Percentiles rank a stretch among this genome's conserved stretches.
Conservation (phyloP, 345 rosid species). For the Populus ilicifolia region DNA sequence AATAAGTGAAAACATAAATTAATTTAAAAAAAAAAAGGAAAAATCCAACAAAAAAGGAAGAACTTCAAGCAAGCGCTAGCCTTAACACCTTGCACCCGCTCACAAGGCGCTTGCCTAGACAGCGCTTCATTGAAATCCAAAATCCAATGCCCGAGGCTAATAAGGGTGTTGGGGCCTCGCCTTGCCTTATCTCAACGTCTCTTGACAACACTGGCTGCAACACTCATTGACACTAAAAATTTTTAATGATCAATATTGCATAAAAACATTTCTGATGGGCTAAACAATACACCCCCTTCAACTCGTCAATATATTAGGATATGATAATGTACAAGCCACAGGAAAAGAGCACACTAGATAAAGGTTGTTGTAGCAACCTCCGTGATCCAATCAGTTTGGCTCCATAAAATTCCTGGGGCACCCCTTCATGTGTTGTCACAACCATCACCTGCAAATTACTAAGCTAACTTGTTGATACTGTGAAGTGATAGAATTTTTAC, state of each 20-base stretch:
- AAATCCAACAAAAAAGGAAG: too few species aligned
- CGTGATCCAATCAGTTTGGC: slow-evolving; percentile 91
- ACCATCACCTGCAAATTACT: slow-evolving; percentile 68
- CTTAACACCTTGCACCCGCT: too few species aligned
- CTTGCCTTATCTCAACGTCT: too few species aligned
- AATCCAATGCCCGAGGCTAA: too few species aligned
- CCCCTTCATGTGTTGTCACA: slow-evolving; percentile 98
- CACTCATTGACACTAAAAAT: neutral
- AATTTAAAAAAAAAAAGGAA: too few species aligned
- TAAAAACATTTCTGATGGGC: neutral
- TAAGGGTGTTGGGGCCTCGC: too few species aligned
- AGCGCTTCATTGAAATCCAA: too few species aligned
- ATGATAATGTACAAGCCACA: neutral
- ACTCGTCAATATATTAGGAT: neutral
- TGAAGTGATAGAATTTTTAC: neutral
- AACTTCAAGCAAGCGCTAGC: too few species aligned
- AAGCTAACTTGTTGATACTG: slow-evolving; percentile 7
- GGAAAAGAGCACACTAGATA: neutral
- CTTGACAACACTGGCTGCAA: neutral
- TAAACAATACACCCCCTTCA: neutral
- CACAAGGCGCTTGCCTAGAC: too few species aligned
- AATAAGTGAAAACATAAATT: too few species aligned
- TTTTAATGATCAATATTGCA: neutral
- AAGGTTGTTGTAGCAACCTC: slow-evolving; percentile 46
- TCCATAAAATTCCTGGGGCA: slow-evolving; percentile 89